phyloP scores from a whole-genome alignment of 2,329 filamentous ascomycete species.

The Fusarium stilboides region DNA sequence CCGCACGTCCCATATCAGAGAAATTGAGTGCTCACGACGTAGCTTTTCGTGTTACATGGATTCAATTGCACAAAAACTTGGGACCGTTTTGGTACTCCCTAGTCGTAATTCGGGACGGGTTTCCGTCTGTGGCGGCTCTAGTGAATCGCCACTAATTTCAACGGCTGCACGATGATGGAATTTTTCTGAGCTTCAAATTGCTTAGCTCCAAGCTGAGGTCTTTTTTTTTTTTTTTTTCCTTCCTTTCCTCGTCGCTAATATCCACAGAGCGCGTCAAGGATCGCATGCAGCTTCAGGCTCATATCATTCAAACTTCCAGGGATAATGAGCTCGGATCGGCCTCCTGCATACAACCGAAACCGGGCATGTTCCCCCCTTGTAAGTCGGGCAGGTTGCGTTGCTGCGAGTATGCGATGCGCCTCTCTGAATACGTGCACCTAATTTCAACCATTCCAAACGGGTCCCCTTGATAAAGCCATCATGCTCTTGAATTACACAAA shows the following conservation, averaged over 20 bases:
- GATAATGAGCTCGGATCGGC: slow-evolving; percentile 15
- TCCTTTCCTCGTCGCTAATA: background rate
- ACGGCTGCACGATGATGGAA: slow-evolving; percentile 46
- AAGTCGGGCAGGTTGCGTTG: slow-evolving; percentile 1
- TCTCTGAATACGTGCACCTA: slow-evolving; percentile 15
- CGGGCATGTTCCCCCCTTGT: slow-evolving; percentile 29
- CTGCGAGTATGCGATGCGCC: slow-evolving; percentile 34
- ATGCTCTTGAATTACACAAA: background rate
- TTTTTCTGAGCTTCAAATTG: slow-evolving; percentile 9
- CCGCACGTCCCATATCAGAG: slow-evolving; percentile 15
- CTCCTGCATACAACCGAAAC: slow-evolving; percentile 39
- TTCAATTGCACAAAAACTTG: slow-evolving; percentile 1
- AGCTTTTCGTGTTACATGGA: background rate
- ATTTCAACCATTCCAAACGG: slow-evolving; percentile 43
- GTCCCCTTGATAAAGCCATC: slow-evolving; percentile 20
- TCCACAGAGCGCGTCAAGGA: slow-evolving; percentile 11
- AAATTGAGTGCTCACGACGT: slow-evolving; percentile 17
- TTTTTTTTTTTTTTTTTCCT: background rate
- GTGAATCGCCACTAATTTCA: slow-evolving; percentile 45
- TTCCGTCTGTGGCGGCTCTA: slow-evolving; percentile 33
- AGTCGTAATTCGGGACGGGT: slow-evolving; percentile 20
- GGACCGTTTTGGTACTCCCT: slow-evolving; percentile 23
- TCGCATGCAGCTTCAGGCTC: slow-evolving; percentile 8
- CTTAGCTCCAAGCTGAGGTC: slow-evolving; percentile 16
- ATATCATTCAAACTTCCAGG: slow-evolving; percentile 13